These are phyloP conservation scores for Ustilago nuda DNA, from an alignment of 1,284 basidiomycete genomes.

Conservation along the genomic window DNA sequence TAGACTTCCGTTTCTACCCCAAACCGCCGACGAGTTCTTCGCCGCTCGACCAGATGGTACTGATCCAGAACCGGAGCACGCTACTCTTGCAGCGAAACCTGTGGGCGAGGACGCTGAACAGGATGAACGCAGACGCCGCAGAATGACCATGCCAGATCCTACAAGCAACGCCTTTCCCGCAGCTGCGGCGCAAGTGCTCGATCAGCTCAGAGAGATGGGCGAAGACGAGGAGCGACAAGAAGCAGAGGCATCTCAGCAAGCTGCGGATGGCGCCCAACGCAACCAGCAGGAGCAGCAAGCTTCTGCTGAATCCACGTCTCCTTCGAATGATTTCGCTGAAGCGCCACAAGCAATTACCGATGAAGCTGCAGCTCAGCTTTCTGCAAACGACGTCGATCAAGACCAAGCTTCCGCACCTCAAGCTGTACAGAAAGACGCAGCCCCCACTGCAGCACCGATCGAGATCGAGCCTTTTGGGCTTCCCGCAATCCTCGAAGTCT, in stretches of 20 bases:
- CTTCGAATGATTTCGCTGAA: background rate
- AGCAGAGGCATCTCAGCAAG: slow-evolving; percentile 10
- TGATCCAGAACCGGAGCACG: slow-evolving; percentile 57
- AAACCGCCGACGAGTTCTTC: slow-evolving; percentile 61
- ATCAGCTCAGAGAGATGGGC: slow-evolving; percentile 53
- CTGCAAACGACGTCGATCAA: background rate
- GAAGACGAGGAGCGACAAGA: slow-evolving; percentile 49
- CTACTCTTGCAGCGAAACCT: slow-evolving; percentile 60
- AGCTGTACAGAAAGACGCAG: background rate
- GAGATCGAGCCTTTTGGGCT: slow-evolving; percentile 77
- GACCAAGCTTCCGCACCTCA: slow-evolving; percentile 4
- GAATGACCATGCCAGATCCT: slow-evolving; percentile 70
- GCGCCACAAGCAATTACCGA: background rate
- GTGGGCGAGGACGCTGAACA: slow-evolving; percentile 53
- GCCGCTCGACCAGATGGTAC: slow-evolving; percentile 44
- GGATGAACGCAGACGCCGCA: slow-evolving; percentile 52
- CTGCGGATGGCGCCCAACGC: slow-evolving; percentile 1
- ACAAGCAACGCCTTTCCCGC: slow-evolving; percentile 66
- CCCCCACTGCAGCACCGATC: slow-evolving; percentile 12
- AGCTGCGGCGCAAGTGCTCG: slow-evolving; percentile 51
- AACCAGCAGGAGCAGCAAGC: slow-evolving; percentile 11
- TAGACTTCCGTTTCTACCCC: slow-evolving; percentile 75
- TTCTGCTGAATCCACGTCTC: background rate
- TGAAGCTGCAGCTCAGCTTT: background rate
- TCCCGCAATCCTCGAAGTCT: slow-evolving; percentile 89